Conservation (phyloP, 768 basidiomycete genomes). For the Phaffia australis region DNA sequence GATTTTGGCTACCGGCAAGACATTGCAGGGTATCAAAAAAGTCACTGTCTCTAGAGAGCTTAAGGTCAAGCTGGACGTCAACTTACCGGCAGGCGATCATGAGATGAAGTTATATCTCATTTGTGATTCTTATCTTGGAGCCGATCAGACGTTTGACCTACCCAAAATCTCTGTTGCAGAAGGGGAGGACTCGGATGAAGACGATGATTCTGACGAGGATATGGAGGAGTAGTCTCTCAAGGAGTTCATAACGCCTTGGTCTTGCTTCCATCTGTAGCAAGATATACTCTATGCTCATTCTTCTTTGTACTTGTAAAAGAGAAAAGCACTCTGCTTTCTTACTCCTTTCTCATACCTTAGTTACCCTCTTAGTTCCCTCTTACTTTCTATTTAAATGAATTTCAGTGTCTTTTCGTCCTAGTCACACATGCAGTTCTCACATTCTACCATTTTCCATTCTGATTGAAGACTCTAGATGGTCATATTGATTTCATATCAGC, state of each 20-base stretch:
- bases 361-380: not conserved
- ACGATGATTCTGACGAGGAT: slow-evolving; percentile 24
- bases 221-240: slow-evolving; percentile 2
- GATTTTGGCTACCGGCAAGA: slow-evolving; percentile 62
- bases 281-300: not conserved
- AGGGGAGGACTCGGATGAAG: slow-evolving; percentile 20
- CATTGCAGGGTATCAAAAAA: slow-evolving; percentile 75
- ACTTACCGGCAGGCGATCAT: slow-evolving; percentile 71
- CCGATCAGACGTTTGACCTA: slow-evolving; percentile 24
- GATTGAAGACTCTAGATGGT: no score
- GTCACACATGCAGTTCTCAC: no score
- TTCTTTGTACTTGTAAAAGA: not conserved
- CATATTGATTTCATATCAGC: no score
- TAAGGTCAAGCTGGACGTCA: slow-evolving; percentile 79
- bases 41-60: slow-evolving; percentile 63
- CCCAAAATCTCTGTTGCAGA: slow-evolving; percentile 19
- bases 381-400: not conserved
- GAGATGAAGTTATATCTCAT: slow-evolving; percentile 50
- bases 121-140: slow-evolving; percentile 18
- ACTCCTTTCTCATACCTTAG: not conserved
- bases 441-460: not conserved
- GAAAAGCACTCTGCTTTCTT: not conserved
- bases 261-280: not conserved
- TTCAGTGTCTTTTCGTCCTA: not conserved
- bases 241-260: not conserved